These are phyloP conservation scores for Exophiala sideris DNA, from an alignment of 2,329 filamentous ascomycete genomes.

Conservation along the genomic window DNA sequence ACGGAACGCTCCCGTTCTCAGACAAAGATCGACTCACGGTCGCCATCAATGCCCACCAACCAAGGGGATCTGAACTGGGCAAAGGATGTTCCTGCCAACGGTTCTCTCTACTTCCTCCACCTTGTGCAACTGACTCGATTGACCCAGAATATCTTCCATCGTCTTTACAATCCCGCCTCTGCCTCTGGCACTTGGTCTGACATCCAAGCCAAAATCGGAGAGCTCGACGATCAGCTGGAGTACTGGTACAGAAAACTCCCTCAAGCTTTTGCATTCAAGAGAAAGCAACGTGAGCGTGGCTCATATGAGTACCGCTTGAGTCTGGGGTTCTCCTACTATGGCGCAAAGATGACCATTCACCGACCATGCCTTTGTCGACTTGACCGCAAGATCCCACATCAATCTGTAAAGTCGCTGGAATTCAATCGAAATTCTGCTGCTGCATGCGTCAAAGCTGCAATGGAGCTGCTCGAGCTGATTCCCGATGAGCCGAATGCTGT, in stretches of 20 bases:
- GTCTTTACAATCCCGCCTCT: constrained; percentile 38
- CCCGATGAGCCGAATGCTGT: constrained; percentile 41
- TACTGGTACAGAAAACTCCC: constrained; percentile 40
- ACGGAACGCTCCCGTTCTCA: constrained; percentile 20
- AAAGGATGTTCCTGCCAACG: constrained; percentile 36
- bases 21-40: constrained; percentile 20
- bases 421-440: constrained; percentile 41
- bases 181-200: constrained; percentile 36
- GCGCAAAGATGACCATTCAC: constrained; percentile 42
- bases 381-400: constrained; percentile 34
- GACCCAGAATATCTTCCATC: constrained; percentile 36
- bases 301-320: constrained; percentile 39
- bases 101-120: constrained; percentile 40
- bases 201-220: constrained; percentile 36
- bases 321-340: constrained; percentile 45
- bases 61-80: constrained; percentile 27
- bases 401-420: constrained; percentile 30
- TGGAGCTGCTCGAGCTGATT: constrained; percentile 39
- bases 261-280: constrained; percentile 35
- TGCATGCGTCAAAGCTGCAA: constrained; percentile 39
- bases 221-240: constrained; percentile 36
- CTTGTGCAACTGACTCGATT: constrained; percentile 37
- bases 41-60: constrained; percentile 19
- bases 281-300: constrained; percentile 30
- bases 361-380: constrained; percentile 47